These are phyloP conservation scores for Brassica cretica DNA, from an alignment of 345 rosid genomes.

Conservation along the genomic window DNA sequence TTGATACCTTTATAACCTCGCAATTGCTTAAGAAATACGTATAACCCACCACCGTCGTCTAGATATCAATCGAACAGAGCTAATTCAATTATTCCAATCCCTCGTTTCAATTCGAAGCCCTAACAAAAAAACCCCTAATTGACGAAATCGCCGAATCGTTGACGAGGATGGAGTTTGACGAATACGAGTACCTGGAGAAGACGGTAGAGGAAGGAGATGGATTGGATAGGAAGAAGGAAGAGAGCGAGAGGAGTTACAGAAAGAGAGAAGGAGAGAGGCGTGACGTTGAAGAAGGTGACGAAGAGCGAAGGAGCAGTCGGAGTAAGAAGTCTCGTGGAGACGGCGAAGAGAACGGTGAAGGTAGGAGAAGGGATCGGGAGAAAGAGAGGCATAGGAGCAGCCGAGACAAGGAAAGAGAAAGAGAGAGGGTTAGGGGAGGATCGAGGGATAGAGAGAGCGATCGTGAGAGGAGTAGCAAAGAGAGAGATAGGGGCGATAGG, in stretches of 20 bases:
- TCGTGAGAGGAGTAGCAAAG: constrained; percentile 42
- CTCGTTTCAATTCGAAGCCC: constrained; percentile 25
- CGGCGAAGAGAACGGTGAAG: constrained; percentile 49
- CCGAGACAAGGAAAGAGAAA: constrained; percentile 43
- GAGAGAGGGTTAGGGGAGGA: constrained; percentile 45
- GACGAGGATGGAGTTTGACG: constrained; percentile 77
- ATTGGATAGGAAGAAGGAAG: constrained; percentile 49
- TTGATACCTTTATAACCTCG: constrained; percentile 18
- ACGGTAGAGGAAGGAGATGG: constrained; percentile 62
- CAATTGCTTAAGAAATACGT: background rate
- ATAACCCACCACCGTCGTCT: constrained; percentile 6
- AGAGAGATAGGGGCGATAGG: constrained; percentile 43
- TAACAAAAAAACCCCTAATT: constrained; percentile 3
- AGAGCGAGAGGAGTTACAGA: constrained; percentile 66
- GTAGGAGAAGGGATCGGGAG: constrained; percentile 45
- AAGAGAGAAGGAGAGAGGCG: constrained; percentile 59
- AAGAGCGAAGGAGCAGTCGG: constrained; percentile 47
- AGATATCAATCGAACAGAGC: constrained; percentile 16
- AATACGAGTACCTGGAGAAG: constrained; percentile 92
- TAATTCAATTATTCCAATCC: background rate
- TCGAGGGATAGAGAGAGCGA: constrained; percentile 42
- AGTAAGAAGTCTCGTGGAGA: constrained; percentile 63
- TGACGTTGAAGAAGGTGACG: constrained; percentile 48
- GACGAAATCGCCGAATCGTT: constrained; percentile 18
- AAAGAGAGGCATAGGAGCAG: constrained; percentile 54